A percentile compares a stretch with the other conserved stretches of the same genome.
phyloP scores from a whole-genome alignment of 805 yeast species.

The Metschnikowia dekortorum region DNA sequence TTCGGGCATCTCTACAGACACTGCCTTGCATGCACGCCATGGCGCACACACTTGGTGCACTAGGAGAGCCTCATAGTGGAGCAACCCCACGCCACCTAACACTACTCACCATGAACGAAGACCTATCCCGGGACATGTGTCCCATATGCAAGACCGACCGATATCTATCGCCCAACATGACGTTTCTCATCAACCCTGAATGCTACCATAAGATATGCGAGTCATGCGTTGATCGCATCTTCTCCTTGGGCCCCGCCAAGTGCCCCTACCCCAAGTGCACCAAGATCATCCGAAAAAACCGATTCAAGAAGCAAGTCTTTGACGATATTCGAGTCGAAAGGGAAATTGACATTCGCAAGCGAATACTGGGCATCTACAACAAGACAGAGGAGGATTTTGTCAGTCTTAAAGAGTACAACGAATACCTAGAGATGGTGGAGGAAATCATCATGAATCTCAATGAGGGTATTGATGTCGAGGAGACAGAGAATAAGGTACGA shows the following conservation, averaged over 20 bases:
- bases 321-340: conserved; percentile 87
- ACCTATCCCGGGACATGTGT: conserved; percentile 73
- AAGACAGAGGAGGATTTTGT: conserved; percentile 72
- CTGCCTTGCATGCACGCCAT: not conserved
- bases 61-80: not conserved
- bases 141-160: conserved; percentile 96
- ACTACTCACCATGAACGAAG: conserved; percentile 31
- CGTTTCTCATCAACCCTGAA: conserved; percentile 89
- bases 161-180: conserved; percentile 90
- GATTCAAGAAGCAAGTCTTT: conserved; percentile 87
- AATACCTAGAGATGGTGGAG: conserved; percentile 81
- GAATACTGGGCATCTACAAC: conserved; percentile 75
- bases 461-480: conserved; percentile 63
- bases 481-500: conserved; percentile 60
- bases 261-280: conserved; percentile 94
- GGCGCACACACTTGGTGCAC: not conserved
- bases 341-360: conserved; percentile 84
- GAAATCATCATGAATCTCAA: conserved; percentile 71
- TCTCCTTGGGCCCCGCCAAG: conserved; percentile 91
- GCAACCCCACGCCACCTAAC: not conserved
- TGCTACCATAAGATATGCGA: conserved; percentile 98
- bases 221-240: conserved; percentile 93
- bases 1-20: not conserved
- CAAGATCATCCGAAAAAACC: conserved; percentile 78
- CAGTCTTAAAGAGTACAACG: conserved; percentile 57